A percentile compares a stretch with the other conserved stretches of the same genome.
These are phyloP conservation scores for Macadamia tetraphylla DNA, from an alignment of 164 flowering plant genomes.

Conservation along the genomic window DNA sequence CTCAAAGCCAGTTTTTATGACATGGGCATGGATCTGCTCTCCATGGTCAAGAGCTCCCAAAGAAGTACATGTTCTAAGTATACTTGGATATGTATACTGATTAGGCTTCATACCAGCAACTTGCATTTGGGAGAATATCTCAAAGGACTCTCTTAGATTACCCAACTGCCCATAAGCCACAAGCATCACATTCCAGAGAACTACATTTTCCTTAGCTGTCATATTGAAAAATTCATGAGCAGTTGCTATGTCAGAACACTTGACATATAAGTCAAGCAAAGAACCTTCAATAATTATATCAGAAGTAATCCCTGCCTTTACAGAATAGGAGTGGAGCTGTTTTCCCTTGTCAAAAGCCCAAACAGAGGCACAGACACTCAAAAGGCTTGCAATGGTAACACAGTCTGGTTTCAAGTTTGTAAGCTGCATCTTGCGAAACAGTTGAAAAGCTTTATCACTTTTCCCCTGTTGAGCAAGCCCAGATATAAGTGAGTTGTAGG, in stretches of 20 bases:
- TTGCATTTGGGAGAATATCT: constrained; percentile 20
- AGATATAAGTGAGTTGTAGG: constrained; percentile 26
- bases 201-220: not conserved
- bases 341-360: constrained; percentile 21
- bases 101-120: constrained; percentile 22
- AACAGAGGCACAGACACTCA: constrained; percentile 24
- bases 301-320: constrained; percentile 21
- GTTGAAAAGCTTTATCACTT: constrained; percentile 1
- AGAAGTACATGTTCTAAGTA: constrained; percentile 25
- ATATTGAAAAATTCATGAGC: constrained; percentile 22
- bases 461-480: constrained; percentile 23
- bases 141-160: constrained; percentile 14
- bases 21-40: not conserved
- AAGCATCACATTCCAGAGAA: constrained; percentile 10
- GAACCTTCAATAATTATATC: constrained; percentile 31
- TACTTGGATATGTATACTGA: constrained; percentile 29
- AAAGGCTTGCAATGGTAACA: constrained; percentile 16
- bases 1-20: not conserved
- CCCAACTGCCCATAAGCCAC: constrained; percentile 30
- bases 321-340: constrained; percentile 26
- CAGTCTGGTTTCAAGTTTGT: not conserved
- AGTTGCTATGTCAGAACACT: constrained; percentile 23
- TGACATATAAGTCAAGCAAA: constrained; percentile 30
- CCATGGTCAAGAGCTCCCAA: constrained; percentile 24
- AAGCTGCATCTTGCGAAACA: not conserved